phyloP scores from a whole-genome alignment of 768 basidiomycete genomes.

The Pleurotus tuoliensis region DNA sequence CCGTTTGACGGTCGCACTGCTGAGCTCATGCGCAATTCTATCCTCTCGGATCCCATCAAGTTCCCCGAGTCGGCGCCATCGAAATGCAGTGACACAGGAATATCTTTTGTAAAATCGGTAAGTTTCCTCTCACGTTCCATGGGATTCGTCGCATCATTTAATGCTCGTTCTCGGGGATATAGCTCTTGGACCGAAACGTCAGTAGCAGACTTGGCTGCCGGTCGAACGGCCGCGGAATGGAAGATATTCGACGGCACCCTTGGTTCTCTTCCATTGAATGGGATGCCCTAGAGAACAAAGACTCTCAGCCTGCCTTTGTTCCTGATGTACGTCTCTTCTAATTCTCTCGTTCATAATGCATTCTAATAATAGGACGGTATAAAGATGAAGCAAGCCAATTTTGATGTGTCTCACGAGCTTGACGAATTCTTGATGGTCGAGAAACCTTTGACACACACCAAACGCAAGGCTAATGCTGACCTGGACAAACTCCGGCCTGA shows the following conservation, averaged over 20 bases:
- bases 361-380: conserved; percentile 9
- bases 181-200: conserved; percentile 87
- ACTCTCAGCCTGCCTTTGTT: conserved; percentile 75
- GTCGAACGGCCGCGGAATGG: conserved; percentile 62
- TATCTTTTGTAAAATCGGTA: conserved; percentile 66
- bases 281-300: conserved; percentile 69
- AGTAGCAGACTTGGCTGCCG: conserved; percentile 78
- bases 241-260: conserved; percentile 75
- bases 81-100: conserved; percentile 63
- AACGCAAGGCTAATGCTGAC: conserved; percentile 85
- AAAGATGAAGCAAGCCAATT: conserved; percentile 95
- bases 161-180: conserved; percentile 13
- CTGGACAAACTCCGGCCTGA: conserved; percentile 88
- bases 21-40: conserved; percentile 85
- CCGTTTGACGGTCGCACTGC: conserved; percentile 90
- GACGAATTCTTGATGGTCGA: conserved; percentile 97
- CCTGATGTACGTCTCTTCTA: conserved; percentile 71
- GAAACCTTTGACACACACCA: conserved; percentile 93
- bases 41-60: conserved; percentile 71
- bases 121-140: conserved; percentile 20
- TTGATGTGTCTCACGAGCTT: conserved; percentile 94
- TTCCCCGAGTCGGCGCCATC: conserved; percentile 69
- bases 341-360: conserved; percentile 1
- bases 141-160: conserved; percentile 9
- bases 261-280: conserved; percentile 88